Conservation (phyloP, 495 filamentous ascomycete species). For the Neurospora sp. region DNA sequence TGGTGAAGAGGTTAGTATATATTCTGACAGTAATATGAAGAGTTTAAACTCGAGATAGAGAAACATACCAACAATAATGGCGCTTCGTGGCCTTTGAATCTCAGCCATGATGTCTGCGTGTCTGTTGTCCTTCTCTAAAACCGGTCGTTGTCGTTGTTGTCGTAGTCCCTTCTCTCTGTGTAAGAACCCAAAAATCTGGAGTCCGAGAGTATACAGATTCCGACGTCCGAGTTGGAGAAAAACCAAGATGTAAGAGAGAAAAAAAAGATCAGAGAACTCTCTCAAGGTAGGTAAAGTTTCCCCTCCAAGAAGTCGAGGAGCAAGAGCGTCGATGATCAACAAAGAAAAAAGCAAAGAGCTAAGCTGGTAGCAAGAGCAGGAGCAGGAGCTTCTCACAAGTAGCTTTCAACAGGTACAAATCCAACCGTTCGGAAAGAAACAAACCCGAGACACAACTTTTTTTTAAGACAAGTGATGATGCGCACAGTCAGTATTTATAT, state of each 20-base stretch:
- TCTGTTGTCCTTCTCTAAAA: background rate
- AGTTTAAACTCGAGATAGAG: background rate
- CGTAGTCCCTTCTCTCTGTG: background rate
- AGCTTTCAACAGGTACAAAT: background rate
- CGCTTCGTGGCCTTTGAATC: background rate
- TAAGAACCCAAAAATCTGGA: background rate
- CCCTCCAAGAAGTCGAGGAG: background rate
- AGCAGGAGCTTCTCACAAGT: background rate
- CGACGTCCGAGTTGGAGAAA: background rate
- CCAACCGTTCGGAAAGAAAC: background rate
- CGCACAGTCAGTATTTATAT: background rate
- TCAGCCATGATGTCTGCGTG: background rate
- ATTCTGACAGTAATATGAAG: background rate
- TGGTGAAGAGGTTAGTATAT: background rate
- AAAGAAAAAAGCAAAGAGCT: background rate
- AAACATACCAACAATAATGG: slow-evolving; percentile 8
- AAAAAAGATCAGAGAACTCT: background rate
- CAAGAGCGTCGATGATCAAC: background rate
- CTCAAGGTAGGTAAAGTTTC: background rate
- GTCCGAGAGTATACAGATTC: background rate
- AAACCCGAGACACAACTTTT: background rate
- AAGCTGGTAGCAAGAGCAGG: background rate
- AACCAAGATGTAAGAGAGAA: background rate
- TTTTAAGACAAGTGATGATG: background rate
- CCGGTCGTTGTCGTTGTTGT: background rate